Evolutionary conservation across 1,284 basidiomycete species (phyloP).

Genomic region (Cutaneotrichosporon sp.): DNA sequence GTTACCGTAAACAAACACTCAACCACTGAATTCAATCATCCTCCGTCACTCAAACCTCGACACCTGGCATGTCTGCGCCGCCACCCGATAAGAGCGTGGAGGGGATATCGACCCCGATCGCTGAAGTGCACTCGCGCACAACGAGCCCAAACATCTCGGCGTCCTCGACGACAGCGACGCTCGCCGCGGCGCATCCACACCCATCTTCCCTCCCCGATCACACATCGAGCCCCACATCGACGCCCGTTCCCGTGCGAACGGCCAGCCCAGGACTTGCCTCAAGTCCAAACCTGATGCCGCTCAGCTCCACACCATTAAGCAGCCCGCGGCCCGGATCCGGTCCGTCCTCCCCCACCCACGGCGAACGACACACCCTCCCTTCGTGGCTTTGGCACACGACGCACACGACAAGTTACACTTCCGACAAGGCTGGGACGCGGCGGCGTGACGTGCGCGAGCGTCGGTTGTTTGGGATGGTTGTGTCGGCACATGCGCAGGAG

Average conservation of each 20-base stretch:
- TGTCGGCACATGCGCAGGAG: slow-evolving; percentile 4
- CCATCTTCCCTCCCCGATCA: background rate
- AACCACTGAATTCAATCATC: background rate
- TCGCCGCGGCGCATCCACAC: background rate
- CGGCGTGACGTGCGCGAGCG: slow-evolving; percentile 7
- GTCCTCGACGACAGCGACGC: background rate
- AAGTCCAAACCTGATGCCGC: background rate
- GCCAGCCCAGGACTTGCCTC: too few species aligned
- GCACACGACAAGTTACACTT: background rate
- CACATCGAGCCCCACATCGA: background rate
- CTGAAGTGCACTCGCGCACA: background rate
- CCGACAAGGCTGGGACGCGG: slow-evolving; percentile 4
- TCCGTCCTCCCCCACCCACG: background rate
- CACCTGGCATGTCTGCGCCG: background rate
- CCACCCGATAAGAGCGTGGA: background rate
- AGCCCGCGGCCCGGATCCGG: background rate
- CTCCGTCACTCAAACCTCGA: background rate
- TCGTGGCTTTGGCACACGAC: slow-evolving; percentile 12
- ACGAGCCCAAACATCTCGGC: background rate
- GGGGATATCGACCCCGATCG: background rate
- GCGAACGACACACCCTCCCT: background rate
- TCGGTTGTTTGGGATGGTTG: slow-evolving; percentile 2
- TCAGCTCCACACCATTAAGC: background rate
- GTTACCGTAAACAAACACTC: background rate
- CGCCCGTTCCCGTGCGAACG: too few species aligned